phyloP scores from a whole-genome alignment of 164 flowering plant species.

The Litsea cubeba region DNA sequence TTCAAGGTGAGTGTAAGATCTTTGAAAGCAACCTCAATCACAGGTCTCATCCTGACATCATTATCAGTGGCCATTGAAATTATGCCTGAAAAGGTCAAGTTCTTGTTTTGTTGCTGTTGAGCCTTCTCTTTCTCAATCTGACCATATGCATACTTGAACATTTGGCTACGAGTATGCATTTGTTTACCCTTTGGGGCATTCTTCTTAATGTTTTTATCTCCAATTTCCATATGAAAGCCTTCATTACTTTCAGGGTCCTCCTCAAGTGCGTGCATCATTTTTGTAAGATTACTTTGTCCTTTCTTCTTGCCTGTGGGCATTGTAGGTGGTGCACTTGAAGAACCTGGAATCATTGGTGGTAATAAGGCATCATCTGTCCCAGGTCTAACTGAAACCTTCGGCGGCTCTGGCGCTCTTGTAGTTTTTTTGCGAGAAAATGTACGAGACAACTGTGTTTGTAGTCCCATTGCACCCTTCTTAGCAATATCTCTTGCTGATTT shows the following conservation, averaged over 20 bases:
- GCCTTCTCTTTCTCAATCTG: constrained; percentile 98
- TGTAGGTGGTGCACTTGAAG: constrained; percentile 24
- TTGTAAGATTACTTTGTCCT: constrained; percentile 54
- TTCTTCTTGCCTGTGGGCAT: constrained; percentile 51
- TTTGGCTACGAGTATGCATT: constrained; percentile 82
- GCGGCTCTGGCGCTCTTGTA: constrained; percentile 23
- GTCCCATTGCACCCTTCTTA: constrained; percentile 63
- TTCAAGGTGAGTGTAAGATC: constrained; percentile 86
- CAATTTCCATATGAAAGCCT: constrained; percentile 71
- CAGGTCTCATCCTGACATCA: constrained; percentile 67
- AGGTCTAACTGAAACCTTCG: constrained; percentile 34
- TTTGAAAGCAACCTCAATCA: constrained; percentile 84
- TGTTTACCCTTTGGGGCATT: constrained; percentile 61
- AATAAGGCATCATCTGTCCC: constrained; percentile 51
- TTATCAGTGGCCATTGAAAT: constrained; percentile 81
- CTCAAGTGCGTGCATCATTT: constrained; percentile 64
- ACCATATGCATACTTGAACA: constrained; percentile 94
- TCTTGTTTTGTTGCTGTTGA: constrained; percentile 60
- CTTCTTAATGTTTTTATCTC: constrained; percentile 65
- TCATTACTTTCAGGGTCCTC: constrained; percentile 56
- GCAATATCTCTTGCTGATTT: constrained; percentile 80
- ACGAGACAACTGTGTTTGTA: constrained; percentile 73
- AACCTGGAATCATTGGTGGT: constrained; percentile 27
- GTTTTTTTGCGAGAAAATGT: constrained; percentile 79
- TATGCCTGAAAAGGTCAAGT: constrained; percentile 83